Conservation (phyloP, 176 grass and related monocot genomes). For the Luzula sylvatica region DNA sequence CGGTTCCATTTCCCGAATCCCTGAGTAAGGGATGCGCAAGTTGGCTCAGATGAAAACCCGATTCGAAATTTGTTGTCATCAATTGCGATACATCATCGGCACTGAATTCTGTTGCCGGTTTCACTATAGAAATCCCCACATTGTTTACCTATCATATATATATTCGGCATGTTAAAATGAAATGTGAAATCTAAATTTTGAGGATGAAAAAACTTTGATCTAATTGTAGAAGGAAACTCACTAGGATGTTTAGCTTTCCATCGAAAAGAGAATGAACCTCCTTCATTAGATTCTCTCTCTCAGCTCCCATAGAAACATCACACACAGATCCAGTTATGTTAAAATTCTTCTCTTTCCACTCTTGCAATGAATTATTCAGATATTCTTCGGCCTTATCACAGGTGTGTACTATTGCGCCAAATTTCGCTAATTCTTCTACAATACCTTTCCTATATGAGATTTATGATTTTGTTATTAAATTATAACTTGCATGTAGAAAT, state of each 20-base stretch:
- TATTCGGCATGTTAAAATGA: neutral
- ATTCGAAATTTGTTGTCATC: conserved; percentile 5
- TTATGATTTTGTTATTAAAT: no score
- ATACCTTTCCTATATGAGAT: neutral
- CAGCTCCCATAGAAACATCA: neutral
- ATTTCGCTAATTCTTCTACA: conserved; percentile 15
- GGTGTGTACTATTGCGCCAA: conserved; percentile 17
- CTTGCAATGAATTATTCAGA: neutral
- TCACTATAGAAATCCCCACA: neutral
- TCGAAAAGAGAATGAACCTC: conserved; percentile 8
- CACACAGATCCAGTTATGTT: conserved; percentile 9
- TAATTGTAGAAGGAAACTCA: no score
- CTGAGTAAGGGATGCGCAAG: conserved; percentile 6
- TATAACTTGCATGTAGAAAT: no score
- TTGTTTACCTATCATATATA: conserved; percentile 13
- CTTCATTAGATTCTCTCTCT: conserved; percentile 11
- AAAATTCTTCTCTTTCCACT: neutral
- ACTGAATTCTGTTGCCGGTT: neutral
- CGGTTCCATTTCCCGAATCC: neutral
- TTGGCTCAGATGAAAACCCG: conserved; percentile 12
- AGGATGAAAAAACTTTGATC: neutral
- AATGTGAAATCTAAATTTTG: neutral
- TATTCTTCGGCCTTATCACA: neutral
- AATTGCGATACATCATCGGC: neutral
- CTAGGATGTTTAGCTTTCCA: conserved; percentile 12